These are phyloP conservation scores for Skeletonema marinoi DNA, from an alignment of 108 stramenopile genomes.

Conservation along the genomic window DNA sequence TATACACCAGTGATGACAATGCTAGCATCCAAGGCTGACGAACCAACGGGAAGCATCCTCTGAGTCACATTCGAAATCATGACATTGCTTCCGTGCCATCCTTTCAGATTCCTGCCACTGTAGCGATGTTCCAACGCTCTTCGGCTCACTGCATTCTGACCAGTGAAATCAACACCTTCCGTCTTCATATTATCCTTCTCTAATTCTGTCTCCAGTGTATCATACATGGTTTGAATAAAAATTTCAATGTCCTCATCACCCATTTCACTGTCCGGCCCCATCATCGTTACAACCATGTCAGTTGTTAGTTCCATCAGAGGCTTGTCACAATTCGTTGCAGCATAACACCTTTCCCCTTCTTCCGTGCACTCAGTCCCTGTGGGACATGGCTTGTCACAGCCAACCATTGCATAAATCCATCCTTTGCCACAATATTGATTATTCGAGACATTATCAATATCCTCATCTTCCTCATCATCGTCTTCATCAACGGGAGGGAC, in stretches of 20 bases:
- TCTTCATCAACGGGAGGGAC: neutral
- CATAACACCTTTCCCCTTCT: neutral
- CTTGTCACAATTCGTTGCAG: slow-evolving; percentile 8
- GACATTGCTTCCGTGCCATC: neutral
- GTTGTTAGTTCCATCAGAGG: neutral
- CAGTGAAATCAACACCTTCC: neutral
- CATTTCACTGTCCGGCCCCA: neutral
- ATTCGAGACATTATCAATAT: neutral
- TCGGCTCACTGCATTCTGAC: neutral
- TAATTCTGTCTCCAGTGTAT: neutral
- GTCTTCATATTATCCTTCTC: neutral
- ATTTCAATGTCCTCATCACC: neutral
- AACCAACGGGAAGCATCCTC: neutral
- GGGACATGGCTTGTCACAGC: neutral
- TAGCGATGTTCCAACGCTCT: neutral
- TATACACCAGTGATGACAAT: neutral
- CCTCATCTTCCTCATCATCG: neutral
- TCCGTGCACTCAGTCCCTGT: neutral
- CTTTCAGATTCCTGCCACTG: neutral
- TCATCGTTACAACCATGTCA: neutral
- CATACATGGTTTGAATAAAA: neutral
- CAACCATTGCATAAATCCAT: slow-evolving; percentile 5
- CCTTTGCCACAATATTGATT: neutral
- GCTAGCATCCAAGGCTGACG: neutral
- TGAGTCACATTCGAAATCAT: slow-evolving; percentile 1